phyloP scores from a whole-genome alignment of 2,329 filamentous ascomycete genomes.

The Pseudocercospora fuligena region DNA sequence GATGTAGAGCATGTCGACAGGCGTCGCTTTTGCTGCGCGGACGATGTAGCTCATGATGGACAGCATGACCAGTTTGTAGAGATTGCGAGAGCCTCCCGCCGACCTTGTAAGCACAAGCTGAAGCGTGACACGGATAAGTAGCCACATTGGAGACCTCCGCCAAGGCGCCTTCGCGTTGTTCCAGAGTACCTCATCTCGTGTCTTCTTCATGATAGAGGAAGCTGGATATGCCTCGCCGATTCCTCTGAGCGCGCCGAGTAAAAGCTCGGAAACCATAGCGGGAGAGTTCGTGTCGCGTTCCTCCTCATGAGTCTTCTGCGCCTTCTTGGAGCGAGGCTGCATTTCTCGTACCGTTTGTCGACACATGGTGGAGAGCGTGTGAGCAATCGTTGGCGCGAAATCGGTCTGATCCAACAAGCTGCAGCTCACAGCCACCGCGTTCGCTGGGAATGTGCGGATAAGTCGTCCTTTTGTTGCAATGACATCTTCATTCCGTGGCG shows the following conservation, averaged over 20 bases:
- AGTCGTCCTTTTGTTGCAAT: constrained; percentile 59
- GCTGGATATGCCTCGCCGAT: constrained; percentile 51
- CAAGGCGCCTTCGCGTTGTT: constrained; percentile 56
- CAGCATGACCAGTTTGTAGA: constrained; percentile 38
- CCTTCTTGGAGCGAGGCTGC: constrained; percentile 51
- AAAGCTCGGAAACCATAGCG: constrained; percentile 61
- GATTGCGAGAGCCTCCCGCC: constrained; percentile 34
- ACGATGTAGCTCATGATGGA: constrained; percentile 61
- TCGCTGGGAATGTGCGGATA: constrained; percentile 64
- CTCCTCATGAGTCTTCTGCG: constrained; percentile 55
- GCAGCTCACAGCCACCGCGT: constrained; percentile 47
- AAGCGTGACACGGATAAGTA: constrained; percentile 63
- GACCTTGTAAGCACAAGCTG: constrained; percentile 55
- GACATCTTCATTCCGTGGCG: constrained; percentile 58
- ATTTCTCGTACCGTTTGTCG: constrained; percentile 24
- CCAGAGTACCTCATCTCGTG: constrained; percentile 66
- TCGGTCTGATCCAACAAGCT: constrained; percentile 39
- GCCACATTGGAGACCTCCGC: constrained; percentile 66
- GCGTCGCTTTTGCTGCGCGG: not conserved
- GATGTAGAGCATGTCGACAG: constrained; percentile 23
- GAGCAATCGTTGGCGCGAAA: constrained; percentile 23
- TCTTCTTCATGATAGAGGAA: constrained; percentile 57
- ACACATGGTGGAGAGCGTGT: constrained; percentile 30
- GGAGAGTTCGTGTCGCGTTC: constrained; percentile 63
- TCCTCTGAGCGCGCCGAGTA: constrained; percentile 65